These are phyloP conservation scores for Eucalyptus marginata DNA, from an alignment of 345 rosid genomes.

Conservation along the genomic window DNA sequence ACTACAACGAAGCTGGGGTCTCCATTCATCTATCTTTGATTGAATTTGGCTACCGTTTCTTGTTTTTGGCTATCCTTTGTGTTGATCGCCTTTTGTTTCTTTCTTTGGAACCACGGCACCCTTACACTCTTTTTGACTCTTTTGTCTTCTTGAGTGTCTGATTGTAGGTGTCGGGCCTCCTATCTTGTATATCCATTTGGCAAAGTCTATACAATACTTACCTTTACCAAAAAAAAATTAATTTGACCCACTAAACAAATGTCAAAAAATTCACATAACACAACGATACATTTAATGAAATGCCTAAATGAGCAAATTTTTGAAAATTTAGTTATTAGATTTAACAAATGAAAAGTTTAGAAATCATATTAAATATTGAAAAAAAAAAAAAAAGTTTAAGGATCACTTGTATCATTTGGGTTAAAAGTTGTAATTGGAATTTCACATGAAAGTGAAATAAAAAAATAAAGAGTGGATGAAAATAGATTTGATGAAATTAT, in stretches of 20 bases:
- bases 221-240: no score
- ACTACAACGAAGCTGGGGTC: no score
- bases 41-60: no score
- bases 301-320: neutral
- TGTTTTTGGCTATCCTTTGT: no score
- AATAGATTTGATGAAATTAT: rapidly evolving
- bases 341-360: rapidly evolving
- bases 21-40: no score
- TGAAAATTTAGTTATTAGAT: rapidly evolving
- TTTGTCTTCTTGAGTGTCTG: no score
- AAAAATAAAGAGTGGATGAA: rapidly evolving
- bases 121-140: no score
- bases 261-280: rapidly evolving
- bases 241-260: rapidly evolving
- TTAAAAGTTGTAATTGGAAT: rapidly evolving
- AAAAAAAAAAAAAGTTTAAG: neutral
- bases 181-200: no score
- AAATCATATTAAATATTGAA: neutral
- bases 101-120: no score
- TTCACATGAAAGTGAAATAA: rapidly evolving
- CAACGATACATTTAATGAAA: rapidly evolving
- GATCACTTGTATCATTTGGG: rapidly evolving
- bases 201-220: no score
- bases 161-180: no score
- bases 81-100: no score